Conservation (phyloP, 1,139 yeast species). For the Yamadazyma dendronema region DNA sequence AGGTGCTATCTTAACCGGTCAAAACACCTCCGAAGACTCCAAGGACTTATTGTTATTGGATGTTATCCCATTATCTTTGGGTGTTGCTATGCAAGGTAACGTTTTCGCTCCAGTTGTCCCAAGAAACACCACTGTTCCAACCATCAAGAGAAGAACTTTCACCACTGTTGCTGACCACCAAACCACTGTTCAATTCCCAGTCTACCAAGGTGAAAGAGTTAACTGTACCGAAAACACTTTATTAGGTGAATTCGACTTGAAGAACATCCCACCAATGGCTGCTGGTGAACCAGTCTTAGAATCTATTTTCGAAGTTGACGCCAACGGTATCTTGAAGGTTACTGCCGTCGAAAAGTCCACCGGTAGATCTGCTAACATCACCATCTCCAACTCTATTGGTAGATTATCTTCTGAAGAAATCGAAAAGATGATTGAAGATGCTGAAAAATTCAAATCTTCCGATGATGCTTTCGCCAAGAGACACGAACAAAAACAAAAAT, state of each 20-base stretch:
- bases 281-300: conserved; percentile 98
- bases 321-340: conserved; percentile 96
- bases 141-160: conserved; percentile 94
- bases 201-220: conserved; percentile 96
- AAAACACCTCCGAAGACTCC: conserved; percentile 59
- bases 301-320: conserved; percentile 92
- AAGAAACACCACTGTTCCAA: conserved; percentile 96
- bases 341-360: conserved; percentile 99
- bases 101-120: conserved; percentile 96
- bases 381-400: conserved; percentile 99
- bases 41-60: conserved; percentile 84
- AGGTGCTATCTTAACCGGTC: conserved; percentile 83
- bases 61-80: conserved; percentile 91
- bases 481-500: conserved; percentile 99
- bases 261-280: conserved; percentile 97
- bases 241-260: conserved; percentile 91
- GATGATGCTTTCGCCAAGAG: conserved; percentile 99
- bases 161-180: conserved; percentile 97
- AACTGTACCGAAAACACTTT: conserved; percentile 93
- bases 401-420: conserved; percentile 97
- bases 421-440: conserved; percentile 98
- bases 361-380: conserved; percentile 98
- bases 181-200: conserved; percentile 95
- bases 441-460: conserved; percentile 98
- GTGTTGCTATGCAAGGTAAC: conserved; percentile 98